Conservation (phyloP, 805 yeast species). For the Pichia rugopelliculosa region DNA sequence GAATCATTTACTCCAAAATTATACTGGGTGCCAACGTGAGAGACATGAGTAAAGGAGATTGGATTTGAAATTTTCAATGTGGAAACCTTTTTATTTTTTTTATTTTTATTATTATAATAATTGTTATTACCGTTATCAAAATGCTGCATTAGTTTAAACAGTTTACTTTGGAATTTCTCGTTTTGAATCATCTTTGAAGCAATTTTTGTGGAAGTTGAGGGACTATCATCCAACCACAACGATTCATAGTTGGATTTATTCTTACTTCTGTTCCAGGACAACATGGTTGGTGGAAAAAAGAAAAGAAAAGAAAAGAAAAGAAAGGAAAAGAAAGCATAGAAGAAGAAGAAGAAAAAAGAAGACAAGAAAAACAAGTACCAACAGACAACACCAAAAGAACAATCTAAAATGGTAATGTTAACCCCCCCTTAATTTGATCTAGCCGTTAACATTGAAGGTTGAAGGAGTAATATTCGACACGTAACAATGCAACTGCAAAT, state of each 20-base stretch:
- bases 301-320: background rate
- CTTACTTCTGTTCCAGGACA: background rate
- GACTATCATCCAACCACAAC: conserved; percentile 10
- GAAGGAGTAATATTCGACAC: no score
- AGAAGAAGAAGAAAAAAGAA: background rate
- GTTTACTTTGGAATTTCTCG: conserved; percentile 5
- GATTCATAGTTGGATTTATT: conserved; percentile 2
- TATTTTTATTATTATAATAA: background rate
- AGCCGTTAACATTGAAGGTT: background rate
- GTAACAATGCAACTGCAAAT: background rate
- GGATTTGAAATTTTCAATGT: conserved; percentile 25
- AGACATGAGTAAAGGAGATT: conserved; percentile 27
- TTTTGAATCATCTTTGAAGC: background rate
- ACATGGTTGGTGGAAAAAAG: background rate
- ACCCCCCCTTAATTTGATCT: background rate
- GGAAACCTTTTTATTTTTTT: background rate
- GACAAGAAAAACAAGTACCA: no score
- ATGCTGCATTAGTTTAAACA: conserved; percentile 3
- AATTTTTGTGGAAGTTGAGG: background rate
- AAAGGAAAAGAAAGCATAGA: background rate
- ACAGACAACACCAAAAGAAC: background rate
- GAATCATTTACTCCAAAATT: conserved; percentile 27
- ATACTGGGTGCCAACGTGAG: conserved; percentile 25
- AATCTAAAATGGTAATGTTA: no score
- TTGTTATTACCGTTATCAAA: conserved; percentile 2